Evolutionary conservation across 441 rosid species (phyloP), one percentile per base, ranked within the genome.

Genomic region (Aquilaria agallochum): DNA sequence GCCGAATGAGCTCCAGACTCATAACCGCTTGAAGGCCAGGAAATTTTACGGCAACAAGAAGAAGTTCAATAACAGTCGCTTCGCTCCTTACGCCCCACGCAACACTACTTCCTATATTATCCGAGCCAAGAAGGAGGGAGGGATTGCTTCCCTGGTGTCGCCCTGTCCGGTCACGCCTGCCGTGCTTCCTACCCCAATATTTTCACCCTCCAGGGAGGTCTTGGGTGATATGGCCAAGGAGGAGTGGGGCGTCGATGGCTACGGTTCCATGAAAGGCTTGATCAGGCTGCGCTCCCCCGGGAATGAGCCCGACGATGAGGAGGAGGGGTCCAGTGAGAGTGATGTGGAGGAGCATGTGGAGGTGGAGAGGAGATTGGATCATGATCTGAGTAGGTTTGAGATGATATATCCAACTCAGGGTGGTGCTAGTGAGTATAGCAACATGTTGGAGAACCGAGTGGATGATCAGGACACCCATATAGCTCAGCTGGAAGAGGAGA

Each of bases 191-290:
- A 95, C 99, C 0, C 99, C 98, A 0, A 85, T 88, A 60, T 88
- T 91, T 15, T 91, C 97, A 0, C 99, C 96, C 0, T 84, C 99
- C 0, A 80, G 90, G 66, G 99, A 94, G 80, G 88, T 89, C 0
- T 65, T 94, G 67, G 99, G 95, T 11, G 97, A 91, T 67, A 89
- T 85, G 96, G 99, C 97, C 0, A 91, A 91, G 75, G 97, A 94
- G 70, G 96, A 94, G 62, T 94, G 97, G 99, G 97, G 97, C 0
- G 99, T 94, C 50, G 96, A 94, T 83, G 99, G 99, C 10, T 94
- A 94, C 56, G 99, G 99, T 10, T 89, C 99, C 1, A 94, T 94
- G 99, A 94, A 94, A 66, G 99, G 99, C 11, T 58, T 89, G 76
- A 94, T 94, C 55, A 77, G 99, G 78, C 79, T 94, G 5, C 70